Conservation (phyloP, 1,139 yeast genomes). For the Candida glucosophila region DNA sequence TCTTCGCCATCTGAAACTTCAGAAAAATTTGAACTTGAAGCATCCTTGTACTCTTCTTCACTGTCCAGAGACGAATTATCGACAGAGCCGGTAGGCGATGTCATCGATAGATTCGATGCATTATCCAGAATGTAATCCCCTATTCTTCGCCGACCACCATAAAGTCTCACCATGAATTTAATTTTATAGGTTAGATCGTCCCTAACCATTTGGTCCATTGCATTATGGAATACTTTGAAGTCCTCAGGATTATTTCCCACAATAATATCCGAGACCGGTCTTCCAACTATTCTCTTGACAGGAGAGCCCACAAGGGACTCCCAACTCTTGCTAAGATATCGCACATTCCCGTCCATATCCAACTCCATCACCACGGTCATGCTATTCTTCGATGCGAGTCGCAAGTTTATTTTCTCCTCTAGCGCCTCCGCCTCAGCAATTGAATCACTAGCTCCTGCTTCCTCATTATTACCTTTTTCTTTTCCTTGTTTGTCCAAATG, state of each 20-base stretch:
- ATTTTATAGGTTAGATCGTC: slow-evolving; percentile 78
- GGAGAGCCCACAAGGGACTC: slow-evolving; percentile 63
- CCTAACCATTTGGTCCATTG: slow-evolving; percentile 59
- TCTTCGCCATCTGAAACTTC: not conserved
- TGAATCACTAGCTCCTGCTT: too few relatives aligned
- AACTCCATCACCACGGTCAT: slow-evolving; percentile 84
- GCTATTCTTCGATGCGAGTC: slow-evolving; percentile 54
- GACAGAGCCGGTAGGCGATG: not conserved
- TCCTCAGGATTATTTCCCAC: slow-evolving; percentile 59
- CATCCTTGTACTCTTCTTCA: slow-evolving; percentile 4
- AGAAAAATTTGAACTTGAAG: slow-evolving; percentile 2
- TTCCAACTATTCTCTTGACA: slow-evolving; percentile 42
- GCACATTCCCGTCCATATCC: slow-evolving; percentile 70
- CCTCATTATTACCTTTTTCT: too few relatives aligned
- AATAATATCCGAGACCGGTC: slow-evolving; percentile 57
- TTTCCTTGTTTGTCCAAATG: too few relatives aligned
- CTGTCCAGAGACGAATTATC: not conserved
- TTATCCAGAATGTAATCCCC: slow-evolving; percentile 14
- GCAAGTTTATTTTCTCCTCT: slow-evolving; percentile 40
- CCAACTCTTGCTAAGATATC: slow-evolving; percentile 73
- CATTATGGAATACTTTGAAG: slow-evolving; percentile 58
- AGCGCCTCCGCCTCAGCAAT: slow-evolving; percentile 16
- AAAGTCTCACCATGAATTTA: slow-evolving; percentile 55
- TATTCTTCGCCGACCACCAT: too few relatives aligned
- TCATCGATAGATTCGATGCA: not conserved